These are phyloP conservation scores for Scheffersomyces segobiensis DNA, from an alignment of 1,139 yeast genomes.

Conservation along the genomic window DNA sequence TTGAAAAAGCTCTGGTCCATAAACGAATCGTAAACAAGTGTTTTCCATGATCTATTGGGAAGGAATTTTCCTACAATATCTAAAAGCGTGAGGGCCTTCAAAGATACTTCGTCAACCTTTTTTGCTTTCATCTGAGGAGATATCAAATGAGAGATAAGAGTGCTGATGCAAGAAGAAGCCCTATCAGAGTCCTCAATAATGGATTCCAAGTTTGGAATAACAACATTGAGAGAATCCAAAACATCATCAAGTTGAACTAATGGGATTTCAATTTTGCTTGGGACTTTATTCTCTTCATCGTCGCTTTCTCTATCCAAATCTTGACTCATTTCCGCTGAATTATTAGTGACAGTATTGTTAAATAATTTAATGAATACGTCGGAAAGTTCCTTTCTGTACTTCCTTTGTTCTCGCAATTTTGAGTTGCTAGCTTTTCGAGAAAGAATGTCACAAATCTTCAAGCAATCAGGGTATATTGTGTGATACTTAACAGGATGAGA, in stretches of 20 bases:
- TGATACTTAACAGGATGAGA: constrained; percentile 51
- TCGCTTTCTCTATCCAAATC: constrained; percentile 10
- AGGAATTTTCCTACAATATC: constrained; percentile 34
- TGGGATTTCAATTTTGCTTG: constrained; percentile 3
- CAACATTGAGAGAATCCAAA: constrained; percentile 31
- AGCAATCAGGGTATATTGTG: constrained; percentile 49
- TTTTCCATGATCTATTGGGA: constrained; percentile 52
- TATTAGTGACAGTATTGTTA: constrained; percentile 22
- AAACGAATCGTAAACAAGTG: constrained; percentile 51
- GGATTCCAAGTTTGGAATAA: constrained; percentile 41
- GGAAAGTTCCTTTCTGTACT: constrained; percentile 62
- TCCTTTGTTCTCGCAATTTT: constrained; percentile 62
- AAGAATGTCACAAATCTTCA: constrained; percentile 51
- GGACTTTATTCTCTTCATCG: constrained; percentile 5
- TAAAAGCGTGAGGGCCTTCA: constrained; percentile 39
- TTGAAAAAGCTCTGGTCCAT: constrained; percentile 50
- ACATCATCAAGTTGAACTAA: constrained; percentile 33
- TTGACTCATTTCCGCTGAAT: neutral
- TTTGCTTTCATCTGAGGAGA: constrained; percentile 47
- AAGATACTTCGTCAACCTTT: constrained; percentile 29
- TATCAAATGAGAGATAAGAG: constrained; percentile 45
- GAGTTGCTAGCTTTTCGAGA: constrained; percentile 57
- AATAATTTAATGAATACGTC: constrained; percentile 64
- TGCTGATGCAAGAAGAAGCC: constrained; percentile 40
- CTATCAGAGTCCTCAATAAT: constrained; percentile 58